These are phyloP conservation scores for Pyrrhoderma noxium DNA, from an alignment of 1,284 basidiomycete genomes.

Conservation along the genomic window DNA sequence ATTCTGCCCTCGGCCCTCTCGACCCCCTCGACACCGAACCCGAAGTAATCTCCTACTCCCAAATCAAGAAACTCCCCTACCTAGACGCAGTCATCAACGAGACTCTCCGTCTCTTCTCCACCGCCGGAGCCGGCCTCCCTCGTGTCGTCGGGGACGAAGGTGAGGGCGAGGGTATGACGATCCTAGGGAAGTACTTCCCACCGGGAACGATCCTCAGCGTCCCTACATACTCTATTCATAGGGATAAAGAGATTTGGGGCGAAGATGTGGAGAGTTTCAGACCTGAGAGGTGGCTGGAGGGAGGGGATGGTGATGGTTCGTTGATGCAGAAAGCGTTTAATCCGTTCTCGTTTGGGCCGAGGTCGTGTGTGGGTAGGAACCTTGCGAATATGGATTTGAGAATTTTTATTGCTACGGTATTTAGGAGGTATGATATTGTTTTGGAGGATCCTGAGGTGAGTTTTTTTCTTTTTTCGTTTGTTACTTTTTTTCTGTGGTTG, in stretches of 20 bases:
- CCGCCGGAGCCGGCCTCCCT: conserved; percentile 76
- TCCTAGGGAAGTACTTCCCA: conserved; percentile 57
- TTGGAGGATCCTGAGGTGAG: conserved; percentile 53
- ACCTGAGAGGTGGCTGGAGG: conserved; percentile 78
- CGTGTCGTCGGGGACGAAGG: conserved; percentile 59
- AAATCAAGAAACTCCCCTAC: conserved; percentile 66
- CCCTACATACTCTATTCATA: conserved; percentile 74
- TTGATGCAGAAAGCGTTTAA: conserved; percentile 66
- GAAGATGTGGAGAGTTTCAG: conserved; percentile 64
- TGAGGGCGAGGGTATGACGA: conserved; percentile 54
- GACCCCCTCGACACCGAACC: conserved; percentile 33
- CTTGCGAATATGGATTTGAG: conserved; percentile 68
- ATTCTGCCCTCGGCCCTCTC: conserved; percentile 58
- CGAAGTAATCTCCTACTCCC: conserved; percentile 42
- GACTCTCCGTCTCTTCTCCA: conserved; percentile 75
- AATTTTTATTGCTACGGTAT: conserved; percentile 70
- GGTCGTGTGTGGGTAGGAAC: conserved; percentile 65
- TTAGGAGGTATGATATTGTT: conserved; percentile 66
- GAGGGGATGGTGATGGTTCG: conserved; percentile 53
- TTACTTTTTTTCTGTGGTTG: background rate
- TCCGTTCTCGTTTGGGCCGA: conserved; percentile 62
- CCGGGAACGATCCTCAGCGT: conserved; percentile 68
- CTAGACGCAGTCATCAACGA: conserved; percentile 82
- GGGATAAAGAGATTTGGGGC: conserved; percentile 67
- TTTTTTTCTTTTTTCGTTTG: conserved; percentile 28